Base-by-base conservation (phyloP, 768 basidiomycete genomes). In the Pholiota microspora region DNA sequence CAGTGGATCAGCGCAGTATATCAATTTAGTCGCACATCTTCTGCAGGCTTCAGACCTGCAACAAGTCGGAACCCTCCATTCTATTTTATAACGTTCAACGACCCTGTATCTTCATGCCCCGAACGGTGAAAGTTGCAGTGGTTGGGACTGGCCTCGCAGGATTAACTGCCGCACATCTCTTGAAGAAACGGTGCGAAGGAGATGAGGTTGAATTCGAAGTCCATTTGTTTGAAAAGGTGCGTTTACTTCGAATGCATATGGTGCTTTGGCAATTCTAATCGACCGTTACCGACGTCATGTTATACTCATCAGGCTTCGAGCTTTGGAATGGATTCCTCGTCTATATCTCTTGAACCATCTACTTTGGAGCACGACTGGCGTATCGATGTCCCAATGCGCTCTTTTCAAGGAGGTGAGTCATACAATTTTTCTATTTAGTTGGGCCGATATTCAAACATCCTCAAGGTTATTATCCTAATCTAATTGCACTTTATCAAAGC, bases 321-420 rank as follows among this genome's bases (percentile, higher is more conserved):
- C 27, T 67, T 90, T 8, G 88, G 88, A 9, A 88, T 91, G 83
- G 88, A 89, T 66, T 78, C 83, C 3, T 74, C 82, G 12, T 85
- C 82, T 0, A 72, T 83, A 34, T 80, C 80, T 6, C 49, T 83
- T 4, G 68, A 71, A 15, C 64, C 69, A 34, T 69, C 71, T 3
- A 73, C 66, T 3, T 55, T 68, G 8, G 67, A 67, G 18, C 63
- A 71, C 31, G 69, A 77, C 46, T 81, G 81, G 76, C 71, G 82
- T 51, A 75, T 91, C 2, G 89, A 92, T 63, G 88, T 90, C 0
- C 89, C 89, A 0, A 92, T 92, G 89, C 72, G 89, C 35, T 84
- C 84, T 1, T 91, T 92, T 64, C 88, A 92, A 76, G 85, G 84
- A 71, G 87, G 88, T 85, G 51, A 48, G 80, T 60, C 13, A 23